A percentile compares a stretch with the other conserved stretches of the same genome.
phyloP scores from a whole-genome alignment of 2,329 filamentous ascomycete genomes.

The Diaporthe nobilis region DNA sequence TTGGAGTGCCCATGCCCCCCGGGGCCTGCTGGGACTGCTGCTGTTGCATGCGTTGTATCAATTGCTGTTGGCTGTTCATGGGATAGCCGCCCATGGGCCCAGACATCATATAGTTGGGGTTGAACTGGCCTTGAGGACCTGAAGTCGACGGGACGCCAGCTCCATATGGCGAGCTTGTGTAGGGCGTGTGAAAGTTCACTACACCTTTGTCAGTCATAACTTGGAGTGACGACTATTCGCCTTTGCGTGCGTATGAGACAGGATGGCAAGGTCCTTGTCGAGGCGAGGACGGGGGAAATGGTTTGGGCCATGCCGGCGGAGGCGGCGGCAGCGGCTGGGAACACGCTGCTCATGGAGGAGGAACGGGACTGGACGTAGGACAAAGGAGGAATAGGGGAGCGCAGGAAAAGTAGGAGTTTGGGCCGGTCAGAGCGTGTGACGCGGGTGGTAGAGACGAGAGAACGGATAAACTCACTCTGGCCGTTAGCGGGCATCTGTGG shows the following conservation, averaged over 20 bases:
- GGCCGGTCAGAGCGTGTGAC: slow-evolving; percentile 34
- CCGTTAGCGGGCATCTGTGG: slow-evolving; percentile 72
- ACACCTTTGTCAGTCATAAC: slow-evolving; percentile 41
- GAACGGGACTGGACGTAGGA: slow-evolving; percentile 13
- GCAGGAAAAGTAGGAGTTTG: slow-evolving; percentile 37
- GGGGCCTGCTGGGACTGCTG: slow-evolving; percentile 42
- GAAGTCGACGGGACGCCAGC: slow-evolving; percentile 64
- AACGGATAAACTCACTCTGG: slow-evolving; percentile 66
- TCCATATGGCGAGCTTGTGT: slow-evolving; percentile 70
- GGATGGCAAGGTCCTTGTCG: slow-evolving; percentile 1
- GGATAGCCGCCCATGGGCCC: slow-evolving; percentile 68
- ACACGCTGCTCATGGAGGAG: neutral
- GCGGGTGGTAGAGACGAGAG: slow-evolving; percentile 45
- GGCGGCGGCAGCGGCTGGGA: slow-evolving; percentile 13
- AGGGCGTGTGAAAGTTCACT: slow-evolving; percentile 73
- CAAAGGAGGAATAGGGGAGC: slow-evolving; percentile 38
- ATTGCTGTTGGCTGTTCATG: slow-evolving; percentile 65
- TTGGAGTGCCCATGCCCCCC: slow-evolving; percentile 47
- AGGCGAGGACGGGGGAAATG: neutral
- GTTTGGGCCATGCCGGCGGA: slow-evolving; percentile 5
- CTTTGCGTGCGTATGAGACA: neutral
- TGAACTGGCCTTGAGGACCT: slow-evolving; percentile 63
- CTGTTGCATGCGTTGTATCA: slow-evolving; percentile 44
- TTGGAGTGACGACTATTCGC: neutral
- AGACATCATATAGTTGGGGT: slow-evolving; percentile 70